These are phyloP conservation scores for Cordyceps militaris DNA, from an alignment of 2,329 filamentous ascomycete species.

Conservation along the genomic window DNA sequence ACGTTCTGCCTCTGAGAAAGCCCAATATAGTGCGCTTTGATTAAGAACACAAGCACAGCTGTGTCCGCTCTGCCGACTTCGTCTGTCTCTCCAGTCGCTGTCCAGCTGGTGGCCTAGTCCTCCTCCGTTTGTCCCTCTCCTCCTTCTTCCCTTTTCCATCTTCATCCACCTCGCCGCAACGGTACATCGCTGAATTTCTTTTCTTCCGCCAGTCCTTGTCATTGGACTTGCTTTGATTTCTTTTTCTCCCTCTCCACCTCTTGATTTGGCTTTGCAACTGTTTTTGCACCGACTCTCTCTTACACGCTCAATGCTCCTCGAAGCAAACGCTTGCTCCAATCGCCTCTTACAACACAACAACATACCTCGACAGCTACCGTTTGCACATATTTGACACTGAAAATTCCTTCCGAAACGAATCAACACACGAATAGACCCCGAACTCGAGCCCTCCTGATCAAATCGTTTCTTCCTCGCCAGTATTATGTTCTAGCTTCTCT, in stretches of 20 bases:
- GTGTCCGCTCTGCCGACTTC: neutral
- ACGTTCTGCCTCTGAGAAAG: slow-evolving; percentile 11
- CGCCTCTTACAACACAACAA: slow-evolving; percentile 8
- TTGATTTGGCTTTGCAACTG: slow-evolving; percentile 4
- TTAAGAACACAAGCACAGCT: neutral
- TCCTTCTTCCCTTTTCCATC: slow-evolving; percentile 9
- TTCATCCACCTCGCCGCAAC: slow-evolving; percentile 4
- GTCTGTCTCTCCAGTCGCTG: slow-evolving; percentile 3
- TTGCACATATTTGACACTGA: neutral
- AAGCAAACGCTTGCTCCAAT: neutral
- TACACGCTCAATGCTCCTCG: slow-evolving; percentile 3
- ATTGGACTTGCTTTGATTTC: neutral
- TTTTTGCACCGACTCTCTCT: neutral
- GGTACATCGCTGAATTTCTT: slow-evolving; percentile 4
- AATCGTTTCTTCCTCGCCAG: slow-evolving; percentile 13
- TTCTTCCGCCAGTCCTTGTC: slow-evolving; percentile 12
- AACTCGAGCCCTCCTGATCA: neutral
- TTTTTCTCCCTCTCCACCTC: neutral
- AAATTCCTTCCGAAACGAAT: neutral
- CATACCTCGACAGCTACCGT: neutral
- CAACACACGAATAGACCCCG: neutral
- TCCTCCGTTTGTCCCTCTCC: slow-evolving; percentile 10
- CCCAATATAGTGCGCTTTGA: slow-evolving; percentile 1
- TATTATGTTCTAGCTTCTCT: slow-evolving; percentile 31
- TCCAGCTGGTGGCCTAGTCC: neutral